Evolutionary conservation across 352 stramenopile species (phyloP), one percentile per base, ranked within the genome.

Genomic region (Phytopythium ostracodes): DNA sequence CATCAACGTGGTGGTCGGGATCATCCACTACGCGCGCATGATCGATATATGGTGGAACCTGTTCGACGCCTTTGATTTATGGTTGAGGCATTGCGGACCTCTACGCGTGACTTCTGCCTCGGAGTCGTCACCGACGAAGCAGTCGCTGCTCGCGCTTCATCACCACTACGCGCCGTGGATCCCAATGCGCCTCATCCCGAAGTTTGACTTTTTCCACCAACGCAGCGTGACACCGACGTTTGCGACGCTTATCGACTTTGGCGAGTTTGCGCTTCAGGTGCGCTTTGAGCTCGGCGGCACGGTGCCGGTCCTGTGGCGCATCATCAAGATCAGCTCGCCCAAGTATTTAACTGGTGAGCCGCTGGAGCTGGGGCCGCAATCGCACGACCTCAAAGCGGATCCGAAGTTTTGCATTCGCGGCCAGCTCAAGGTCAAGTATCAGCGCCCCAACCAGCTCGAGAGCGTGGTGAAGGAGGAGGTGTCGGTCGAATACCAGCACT

Each of bases 41-140:
- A 12, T 78, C 1, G 70, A 77, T 22, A 71, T 88, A 40, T 91
- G 79, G 79, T 64, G 67, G n/a, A 74, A 75, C 22, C 51, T 91
- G 38, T 60, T 81, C 7, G 55, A 70, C 18, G 61, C 36, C 18
- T 27, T 89, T 1, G 75, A 82, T 27, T 57, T 60, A 11, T 89
- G 78, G 78, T 57, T 80, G 10, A 49, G 65, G 29, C 35, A 24
- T 33, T 29, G 22, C 59, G 62, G 52, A 51, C n/a, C 18, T 63
- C 67, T 42, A 36, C 43, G 1, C 64, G 59, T 8, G 60, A 24
- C 17, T 5, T 15, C 15, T 0, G 52, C n/a, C 22, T 77, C 75
- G n/a, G 36, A 64, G 17, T 63, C 53, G 31, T 10, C 36, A 12
- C 22, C 74, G n/a, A 60, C 63, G 17, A 35, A 6, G 2, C 68